These are phyloP conservation scores for Arbutus unedo DNA, from an alignment of 148 eudicot species.

Conservation along the genomic window DNA sequence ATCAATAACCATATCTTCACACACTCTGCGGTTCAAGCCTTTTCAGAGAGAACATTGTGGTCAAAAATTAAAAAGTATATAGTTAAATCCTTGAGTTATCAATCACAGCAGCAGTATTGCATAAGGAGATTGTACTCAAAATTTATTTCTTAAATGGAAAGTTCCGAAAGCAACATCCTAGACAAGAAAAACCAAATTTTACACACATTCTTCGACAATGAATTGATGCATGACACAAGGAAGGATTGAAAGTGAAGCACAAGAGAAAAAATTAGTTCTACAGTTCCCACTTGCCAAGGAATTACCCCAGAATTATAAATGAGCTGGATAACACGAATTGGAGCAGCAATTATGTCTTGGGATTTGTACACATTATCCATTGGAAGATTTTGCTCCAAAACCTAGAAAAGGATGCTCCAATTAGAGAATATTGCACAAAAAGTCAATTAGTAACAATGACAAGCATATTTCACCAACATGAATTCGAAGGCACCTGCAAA, in stretches of 20 bases:
- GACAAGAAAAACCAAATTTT: background rate
- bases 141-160: background rate
- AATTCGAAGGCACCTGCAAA: constrained; percentile 50
- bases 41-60: background rate
- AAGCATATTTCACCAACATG: background rate
- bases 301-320: constrained; percentile 92
- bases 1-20: background rate
- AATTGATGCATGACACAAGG: background rate
- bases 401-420: constrained; percentile 30
- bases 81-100: background rate
- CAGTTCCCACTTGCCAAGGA: constrained; percentile 17
- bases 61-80: background rate
- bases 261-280: background rate
- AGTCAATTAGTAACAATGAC: background rate
- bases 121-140: background rate
- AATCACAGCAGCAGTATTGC: constrained; percentile 6
- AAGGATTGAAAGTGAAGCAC: background rate
- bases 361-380: constrained; percentile 82
- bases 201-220: background rate
- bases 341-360: constrained; percentile 71
- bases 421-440: constrained; percentile 11
- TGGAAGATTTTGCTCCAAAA: constrained; percentile 95
- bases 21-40: background rate
- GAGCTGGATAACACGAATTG: constrained; percentile 90
- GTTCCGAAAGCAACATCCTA: background rate